phyloP scores from a whole-genome alignment of 345 rosid genomes.

The Brassica juncea region DNA sequence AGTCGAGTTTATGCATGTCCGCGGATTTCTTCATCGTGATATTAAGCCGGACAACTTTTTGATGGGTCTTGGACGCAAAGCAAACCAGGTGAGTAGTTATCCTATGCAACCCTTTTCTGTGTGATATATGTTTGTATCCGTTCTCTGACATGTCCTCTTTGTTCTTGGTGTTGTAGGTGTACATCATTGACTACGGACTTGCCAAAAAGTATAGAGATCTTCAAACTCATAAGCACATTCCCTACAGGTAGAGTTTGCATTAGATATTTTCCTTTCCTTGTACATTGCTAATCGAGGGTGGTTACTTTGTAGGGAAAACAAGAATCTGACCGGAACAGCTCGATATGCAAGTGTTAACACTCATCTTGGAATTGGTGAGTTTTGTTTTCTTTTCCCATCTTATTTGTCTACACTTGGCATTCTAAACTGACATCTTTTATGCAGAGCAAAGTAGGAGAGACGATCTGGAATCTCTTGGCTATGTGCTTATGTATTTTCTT shows the following conservation, averaged over 20 bases:
- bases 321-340: slow-evolving; percentile 94
- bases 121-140: not conserved
- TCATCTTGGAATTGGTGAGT: slow-evolving; percentile 95
- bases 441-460: slow-evolving; percentile 99
- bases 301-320: slow-evolving; percentile 72
- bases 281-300: not conserved
- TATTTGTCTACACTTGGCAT: slow-evolving; percentile 1
- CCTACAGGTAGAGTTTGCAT: slow-evolving; percentile 32
- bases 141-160: slow-evolving; percentile 10
- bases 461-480: slow-evolving; percentile 98
- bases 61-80: slow-evolving; percentile 97
- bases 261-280: not conserved
- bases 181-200: slow-evolving; percentile 80
- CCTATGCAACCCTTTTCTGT: too few species aligned
- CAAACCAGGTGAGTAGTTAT: slow-evolving; percentile 74
- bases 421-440: slow-evolving; percentile 19
- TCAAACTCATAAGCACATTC: slow-evolving; percentile 47
- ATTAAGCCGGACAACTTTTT: slow-evolving; percentile 97
- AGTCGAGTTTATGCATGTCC: slow-evolving; percentile 94
- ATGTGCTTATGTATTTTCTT: slow-evolving; percentile 95
- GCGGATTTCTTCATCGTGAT: slow-evolving; percentile 96
- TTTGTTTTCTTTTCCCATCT: not conserved
- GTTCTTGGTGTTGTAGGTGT: slow-evolving; percentile 53
- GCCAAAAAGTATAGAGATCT: slow-evolving; percentile 49
- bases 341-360: slow-evolving; percentile 97